A percentile compares a stretch with the other conserved stretches of the same genome.
These are phyloP conservation scores for Cercophora sp. DNA, from an alignment of 495 filamentous ascomycete genomes.

Conservation along the genomic window DNA sequence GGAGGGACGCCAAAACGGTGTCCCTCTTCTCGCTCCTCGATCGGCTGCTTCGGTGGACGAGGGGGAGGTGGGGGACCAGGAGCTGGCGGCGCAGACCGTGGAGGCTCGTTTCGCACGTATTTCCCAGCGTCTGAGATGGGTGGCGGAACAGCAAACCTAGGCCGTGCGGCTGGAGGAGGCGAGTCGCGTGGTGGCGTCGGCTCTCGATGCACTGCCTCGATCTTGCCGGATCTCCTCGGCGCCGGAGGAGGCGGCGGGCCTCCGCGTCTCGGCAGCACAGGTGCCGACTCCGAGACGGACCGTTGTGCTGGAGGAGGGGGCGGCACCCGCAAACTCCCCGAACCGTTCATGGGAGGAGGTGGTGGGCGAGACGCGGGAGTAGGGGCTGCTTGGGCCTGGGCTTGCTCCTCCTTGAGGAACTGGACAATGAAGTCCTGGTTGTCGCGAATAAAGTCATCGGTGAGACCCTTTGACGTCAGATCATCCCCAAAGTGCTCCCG, in stretches of 20 bases:
- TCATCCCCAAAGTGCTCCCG: conserved; percentile 77
- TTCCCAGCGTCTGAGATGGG: conserved; percentile 83
- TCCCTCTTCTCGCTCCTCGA: conserved; percentile 55
- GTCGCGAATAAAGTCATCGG: conserved; percentile 84
- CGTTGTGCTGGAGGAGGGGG: conserved; percentile 49
- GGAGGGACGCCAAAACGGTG: conserved; percentile 76
- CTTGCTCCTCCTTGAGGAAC: conserved; percentile 80
- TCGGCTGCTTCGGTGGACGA: conserved; percentile 78
- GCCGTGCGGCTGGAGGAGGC: conserved; percentile 51
- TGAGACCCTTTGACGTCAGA: conserved; percentile 80
- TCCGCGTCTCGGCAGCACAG: conserved; percentile 55
- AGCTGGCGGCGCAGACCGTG: conserved; percentile 57
- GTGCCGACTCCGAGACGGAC: conserved; percentile 29
- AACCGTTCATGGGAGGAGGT: conserved; percentile 33
- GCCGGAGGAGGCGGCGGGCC: conserved; percentile 82
- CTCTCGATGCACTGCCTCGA: conserved; percentile 41
- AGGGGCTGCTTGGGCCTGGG: conserved; percentile 46
- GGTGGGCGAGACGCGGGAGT: conserved; percentile 55
- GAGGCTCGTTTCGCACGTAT: conserved; percentile 54
- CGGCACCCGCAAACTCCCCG: conserved; percentile 41
- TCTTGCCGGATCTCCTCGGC: conserved; percentile 55
- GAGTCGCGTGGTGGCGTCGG: conserved; percentile 56
- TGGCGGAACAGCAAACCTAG: conserved; percentile 75
- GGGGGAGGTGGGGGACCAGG: conserved; percentile 80
- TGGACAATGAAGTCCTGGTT: conserved; percentile 93